Evolutionary conservation across 495 filamentous ascomycete genomes (phyloP).

Genomic region (Tetracladium setigerum): DNA sequence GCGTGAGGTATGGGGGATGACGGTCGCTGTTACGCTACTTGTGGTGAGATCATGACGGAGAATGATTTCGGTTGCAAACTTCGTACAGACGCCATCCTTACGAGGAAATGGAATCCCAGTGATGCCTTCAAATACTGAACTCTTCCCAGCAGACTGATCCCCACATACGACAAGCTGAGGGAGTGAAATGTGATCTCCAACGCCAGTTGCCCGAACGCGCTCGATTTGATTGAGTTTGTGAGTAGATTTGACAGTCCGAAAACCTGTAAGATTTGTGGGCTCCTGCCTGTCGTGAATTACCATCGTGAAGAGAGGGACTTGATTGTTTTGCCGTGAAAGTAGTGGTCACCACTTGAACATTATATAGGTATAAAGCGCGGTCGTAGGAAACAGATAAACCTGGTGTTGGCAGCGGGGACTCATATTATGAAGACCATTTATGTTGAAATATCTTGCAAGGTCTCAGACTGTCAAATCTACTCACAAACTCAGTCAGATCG

Average conservation of each 20-base stretch:
- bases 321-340: too few species aligned
- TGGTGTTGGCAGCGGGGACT: too few species aligned
- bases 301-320: too few species aligned
- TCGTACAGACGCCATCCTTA: slow-evolving; percentile 43
- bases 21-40: not conserved
- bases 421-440: too few species aligned
- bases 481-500: slow-evolving; percentile 22
- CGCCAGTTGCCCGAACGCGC: slow-evolving; percentile 35
- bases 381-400: too few species aligned
- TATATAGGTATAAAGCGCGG: too few species aligned
- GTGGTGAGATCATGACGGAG: slow-evolving; percentile 22
- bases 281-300: too few species aligned
- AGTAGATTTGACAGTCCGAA: not conserved
- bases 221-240: slow-evolving; percentile 26
- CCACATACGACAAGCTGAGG: slow-evolving; percentile 71
- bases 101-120: slow-evolving; percentile 45
- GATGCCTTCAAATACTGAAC: slow-evolving; percentile 41
- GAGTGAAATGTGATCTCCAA: slow-evolving; percentile 37
- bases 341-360: too few species aligned
- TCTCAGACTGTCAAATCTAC: too few species aligned
- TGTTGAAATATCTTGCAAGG: too few species aligned
- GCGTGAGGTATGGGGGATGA: not conserved
- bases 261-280: too few species aligned
- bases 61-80: slow-evolving; percentile 46
- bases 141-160: too few species aligned